Evolutionary conservation across 768 basidiomycete species (phyloP), one percentile per base, ranked within the genome.

Genomic region (Termitomyces sp.): DNA sequence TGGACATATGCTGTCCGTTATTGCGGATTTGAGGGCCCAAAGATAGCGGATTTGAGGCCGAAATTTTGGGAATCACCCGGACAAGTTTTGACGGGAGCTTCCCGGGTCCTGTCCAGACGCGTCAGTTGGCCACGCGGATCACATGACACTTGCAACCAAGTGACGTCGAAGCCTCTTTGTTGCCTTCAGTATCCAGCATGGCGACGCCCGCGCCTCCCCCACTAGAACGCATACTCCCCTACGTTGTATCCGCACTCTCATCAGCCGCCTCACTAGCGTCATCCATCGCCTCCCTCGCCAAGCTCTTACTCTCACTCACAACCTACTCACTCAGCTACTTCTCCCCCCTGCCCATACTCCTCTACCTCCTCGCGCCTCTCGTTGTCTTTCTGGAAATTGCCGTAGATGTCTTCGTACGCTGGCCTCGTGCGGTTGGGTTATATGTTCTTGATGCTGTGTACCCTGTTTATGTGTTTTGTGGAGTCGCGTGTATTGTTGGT

Each of bases 381-480:
- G 66, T 75, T 33, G 70, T 81, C 51, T 70, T 81, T 59, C 34
- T 74, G 34, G 66, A 79, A 13, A 65, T 84, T 27, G 20, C 76
- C 7, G 58, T 78, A 24, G 74, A 79, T 48, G 41, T 78, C 24
- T 71, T 80, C 56, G 42, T 88, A 3, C 68, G 73, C 61, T 71
- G 75, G 22, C 87, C 87, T 0, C 80, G 78, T 62, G 61, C 65
- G 13, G 66, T 78, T 37, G 61, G 70, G 22, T 51, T 69, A 6
- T 77, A 72, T 65, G 57, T 80, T 30, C 66, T 78, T 18, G 75
- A 78, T 7, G 73, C 76, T 11, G 53, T 85, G 1, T 83, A 81
- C 49, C 85, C 85, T 0, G 53, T 85, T 36, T 86, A 86, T 61
- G 76, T 84, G 15, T 78, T 86, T 59, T 76, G 74, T 41, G 82